Evolutionary conservation across 2,329 filamentous ascomycete species (phyloP), one percentile per base, ranked within the genome.

Genomic region (Trichoderma sp.): DNA sequence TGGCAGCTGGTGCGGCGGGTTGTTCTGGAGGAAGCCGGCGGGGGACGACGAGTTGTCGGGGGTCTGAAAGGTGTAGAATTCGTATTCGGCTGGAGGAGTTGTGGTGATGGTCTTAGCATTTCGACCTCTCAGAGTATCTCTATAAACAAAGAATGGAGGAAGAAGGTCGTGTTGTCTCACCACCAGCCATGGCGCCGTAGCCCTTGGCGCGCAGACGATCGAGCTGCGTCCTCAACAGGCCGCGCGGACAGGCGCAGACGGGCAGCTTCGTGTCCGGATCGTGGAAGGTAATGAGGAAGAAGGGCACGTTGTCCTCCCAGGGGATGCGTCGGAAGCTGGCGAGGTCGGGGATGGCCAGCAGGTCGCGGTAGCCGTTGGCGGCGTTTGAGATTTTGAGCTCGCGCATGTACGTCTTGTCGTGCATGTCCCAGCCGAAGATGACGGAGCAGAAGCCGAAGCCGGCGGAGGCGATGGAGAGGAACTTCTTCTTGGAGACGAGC

Each of bases 361-460:
- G 79, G 76, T 97, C 93, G 69, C 89, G 86, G 78, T 96, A 97
- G 50, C 93, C 93, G 75, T 96, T 97, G 73, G 92, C 89, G 70
- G 91, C 90, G 79, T 96, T 97, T 78, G 91, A 95, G 76, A 97
- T 90, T 73, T 86, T 85, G 68, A 97, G 85, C 78, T 97, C 93
- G 71, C 85, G 87, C 75, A 91, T 89, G 77, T 97, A 97, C 12
- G 92, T 96, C 80, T 88, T 84, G 74, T 97, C 93, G 78, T 97
- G 93, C 92, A 97, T 96, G 78, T 97, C 93, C 93, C 93, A 97
- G 75, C 93, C 93, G 73, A 96, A 97, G 69, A 97, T 88, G 70
- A 97, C 92, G 21, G 91, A 95, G 81, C 93, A 97, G 82, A 97
- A 97, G 62, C 93, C 93, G 72, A 97, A 97, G 59, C 93, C 93